Base-by-base conservation (phyloP, 2,329 filamentous ascomycete genomes). In the Hymenotorrendiella dingleyae region DNA sequence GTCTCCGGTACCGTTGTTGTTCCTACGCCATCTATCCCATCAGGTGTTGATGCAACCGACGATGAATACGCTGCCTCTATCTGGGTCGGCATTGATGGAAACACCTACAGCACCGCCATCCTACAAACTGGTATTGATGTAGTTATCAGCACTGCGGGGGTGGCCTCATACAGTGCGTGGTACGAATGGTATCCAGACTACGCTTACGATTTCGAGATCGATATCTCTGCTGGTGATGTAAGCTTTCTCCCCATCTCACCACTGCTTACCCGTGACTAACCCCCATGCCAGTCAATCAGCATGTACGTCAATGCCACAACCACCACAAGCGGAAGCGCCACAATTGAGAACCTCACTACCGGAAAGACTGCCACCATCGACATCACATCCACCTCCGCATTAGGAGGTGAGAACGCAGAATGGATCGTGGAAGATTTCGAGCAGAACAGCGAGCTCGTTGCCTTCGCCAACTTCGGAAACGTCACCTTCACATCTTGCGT, bases 41-140 rank as follows among this genome's bases (percentile, higher is more conserved):
- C 40, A 1, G 40, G 40, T 14, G 39, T 35, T 8, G 17, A 16
- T 5, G 22, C 40, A 12, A 35, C 30, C 7, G 30, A 27, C 20
- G 39, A 30, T 6, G 39, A 41, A 22, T 41, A 42, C 26, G 14
- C 69, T 33, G 70, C 69, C 22, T 69, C 70, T 5, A 73, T 71
- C 14, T 78, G 73, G 75, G 73, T 79, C 5, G 75, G 75, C 19
- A 78, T 80, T 46, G 76, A 79, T 45, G 76, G 76, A 10, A 71
- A 76, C 52, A 74, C 72, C 3, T 78, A 72, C 58, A 57, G 55
- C 23, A 64, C 60, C 3, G 70, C 73, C 6, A 76, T 78, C 36
- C 60, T 78, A 5, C 74, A 78, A 54, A 71, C 73, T 1, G 75
- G 74, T 16, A 59, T 78, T 29, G 74, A 78, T 58, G 73, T 75